Evolutionary conservation across 2,329 filamentous ascomycete species (phyloP).

Genomic region (Beauveria scarabaeidicola): DNA sequence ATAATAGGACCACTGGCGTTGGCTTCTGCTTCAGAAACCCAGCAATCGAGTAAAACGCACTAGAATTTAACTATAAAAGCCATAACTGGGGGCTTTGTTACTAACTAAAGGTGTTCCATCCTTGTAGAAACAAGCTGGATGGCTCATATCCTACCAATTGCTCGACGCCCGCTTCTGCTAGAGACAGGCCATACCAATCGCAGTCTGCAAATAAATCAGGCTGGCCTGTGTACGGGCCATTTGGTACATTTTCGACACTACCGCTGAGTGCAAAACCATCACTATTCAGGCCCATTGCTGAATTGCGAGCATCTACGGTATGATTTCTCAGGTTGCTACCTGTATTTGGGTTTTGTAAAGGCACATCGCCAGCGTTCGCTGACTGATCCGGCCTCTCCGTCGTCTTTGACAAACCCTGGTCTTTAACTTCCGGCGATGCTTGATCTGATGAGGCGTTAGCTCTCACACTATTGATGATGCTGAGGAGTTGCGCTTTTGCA

Average conservation of each 20-base stretch:
- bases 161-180: slow-evolving; percentile 1
- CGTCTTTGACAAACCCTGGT: background rate
- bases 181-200: background rate
- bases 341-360: background rate
- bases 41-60: too few relatives aligned
- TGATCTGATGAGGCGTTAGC: background rate
- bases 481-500: background rate
- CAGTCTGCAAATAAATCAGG: background rate
- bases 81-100: too few relatives aligned
- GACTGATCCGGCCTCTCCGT: background rate
- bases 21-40: too few relatives aligned
- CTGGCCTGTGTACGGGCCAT: background rate
- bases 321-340: background rate
- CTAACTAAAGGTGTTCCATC: slow-evolving; percentile 2
- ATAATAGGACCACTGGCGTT: too few relatives aligned
- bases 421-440: too few relatives aligned
- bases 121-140: background rate
- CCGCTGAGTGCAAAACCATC: background rate
- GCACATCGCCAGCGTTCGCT: background rate
- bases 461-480: background rate
- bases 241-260: background rate
- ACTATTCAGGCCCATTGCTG: background rate
- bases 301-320: too few relatives aligned
- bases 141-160: slow-evolving; percentile 3
- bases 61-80: too few relatives aligned